Evolutionary conservation across 768 basidiomycete genomes (phyloP).

Genomic region (Tylopilus subfusipes): DNA sequence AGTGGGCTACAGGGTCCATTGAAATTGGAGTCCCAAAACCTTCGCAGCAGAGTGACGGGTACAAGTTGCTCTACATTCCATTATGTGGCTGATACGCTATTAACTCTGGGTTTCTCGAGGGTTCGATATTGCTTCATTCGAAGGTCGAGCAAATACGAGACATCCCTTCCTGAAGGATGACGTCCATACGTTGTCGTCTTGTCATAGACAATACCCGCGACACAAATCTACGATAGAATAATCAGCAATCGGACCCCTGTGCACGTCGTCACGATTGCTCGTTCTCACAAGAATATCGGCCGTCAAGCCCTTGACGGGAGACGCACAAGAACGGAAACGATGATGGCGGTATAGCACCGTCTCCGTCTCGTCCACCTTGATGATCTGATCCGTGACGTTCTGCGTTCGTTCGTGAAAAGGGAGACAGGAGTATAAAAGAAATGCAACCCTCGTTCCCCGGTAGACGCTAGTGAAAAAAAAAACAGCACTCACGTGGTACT

Average conservation of each 20-base stretch:
- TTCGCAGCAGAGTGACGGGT: not conserved
- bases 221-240: conserved; percentile 28
- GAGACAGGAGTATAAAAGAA: not conserved
- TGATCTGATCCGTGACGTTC: conserved; percentile 50
- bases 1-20: no score
- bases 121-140: conserved; percentile 24
- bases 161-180: conserved; percentile 52
- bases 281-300: conserved; percentile 72
- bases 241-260: not conserved
- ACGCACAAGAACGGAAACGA: conserved; percentile 72
- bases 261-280: not conserved
- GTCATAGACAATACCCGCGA: conserved; percentile 63
- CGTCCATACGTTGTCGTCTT: conserved; percentile 48
- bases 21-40: not conserved
- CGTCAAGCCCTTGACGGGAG: conserved; percentile 82
- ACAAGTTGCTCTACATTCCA: not conserved
- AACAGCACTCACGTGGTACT: conserved; percentile 56
- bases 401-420: conserved; percentile 42
- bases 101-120: conserved; percentile 3
- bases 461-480: no score
- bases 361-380: conserved; percentile 43
- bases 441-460: no score
- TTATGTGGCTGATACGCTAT: conserved; percentile 1
- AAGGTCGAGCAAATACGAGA: conserved; percentile 27
- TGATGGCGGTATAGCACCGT: conserved; percentile 72